Conservation (phyloP, 306 rosid species). For the Chamaecrista fasciculata region DNA sequence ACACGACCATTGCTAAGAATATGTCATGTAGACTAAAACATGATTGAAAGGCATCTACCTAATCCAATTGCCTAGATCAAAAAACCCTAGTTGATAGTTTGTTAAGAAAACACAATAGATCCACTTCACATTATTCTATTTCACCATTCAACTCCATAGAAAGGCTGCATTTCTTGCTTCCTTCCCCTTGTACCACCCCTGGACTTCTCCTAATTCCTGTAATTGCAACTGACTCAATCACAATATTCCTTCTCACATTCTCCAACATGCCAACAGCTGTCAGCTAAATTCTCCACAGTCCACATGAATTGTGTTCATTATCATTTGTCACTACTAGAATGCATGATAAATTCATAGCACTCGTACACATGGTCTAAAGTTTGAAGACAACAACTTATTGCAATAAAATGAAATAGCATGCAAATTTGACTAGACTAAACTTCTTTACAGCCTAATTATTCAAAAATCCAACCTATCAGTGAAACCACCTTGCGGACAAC, state of each 20-base stretch:
- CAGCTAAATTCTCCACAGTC: background rate
- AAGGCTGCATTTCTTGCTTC: background rate
- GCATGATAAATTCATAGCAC: background rate
- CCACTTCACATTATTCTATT: background rate
- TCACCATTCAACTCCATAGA: background rate
- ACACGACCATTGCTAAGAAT: background rate
- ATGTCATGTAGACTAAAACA: conserved; percentile 5
- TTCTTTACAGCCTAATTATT: background rate
- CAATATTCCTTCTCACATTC: background rate
- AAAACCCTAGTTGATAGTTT: background rate
- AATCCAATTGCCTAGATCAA: background rate
- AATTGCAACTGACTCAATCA: background rate
- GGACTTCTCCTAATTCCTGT: background rate
- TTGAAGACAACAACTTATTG: background rate
- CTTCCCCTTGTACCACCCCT: background rate
- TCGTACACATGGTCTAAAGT: background rate
- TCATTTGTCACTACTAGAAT: background rate
- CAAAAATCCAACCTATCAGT: background rate
- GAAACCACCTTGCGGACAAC: background rate
- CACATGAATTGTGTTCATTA: background rate
- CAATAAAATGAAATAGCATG: background rate
- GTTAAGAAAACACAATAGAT: background rate
- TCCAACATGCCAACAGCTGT: background rate
- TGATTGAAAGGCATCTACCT: background rate
- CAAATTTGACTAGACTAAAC: background rate